phyloP scores from a whole-genome alignment of 2,329 filamentous ascomycete species.

The Colletotrichum cordylinicola region DNA sequence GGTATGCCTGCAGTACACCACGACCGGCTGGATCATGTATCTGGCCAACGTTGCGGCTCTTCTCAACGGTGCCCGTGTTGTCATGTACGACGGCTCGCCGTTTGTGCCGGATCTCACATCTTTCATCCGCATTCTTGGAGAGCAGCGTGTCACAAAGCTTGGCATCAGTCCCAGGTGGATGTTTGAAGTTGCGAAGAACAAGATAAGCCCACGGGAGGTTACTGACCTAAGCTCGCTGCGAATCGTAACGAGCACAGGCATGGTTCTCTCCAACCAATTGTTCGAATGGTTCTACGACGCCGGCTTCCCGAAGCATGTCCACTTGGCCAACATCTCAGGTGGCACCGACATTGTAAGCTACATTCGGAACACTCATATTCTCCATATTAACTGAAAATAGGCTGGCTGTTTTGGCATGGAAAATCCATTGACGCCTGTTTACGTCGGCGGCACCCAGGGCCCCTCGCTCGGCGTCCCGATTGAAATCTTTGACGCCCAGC shows the following conservation, averaged over 20 bases:
- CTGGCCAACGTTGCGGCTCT: conserved; percentile 65
- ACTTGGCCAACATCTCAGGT: conserved; percentile 77
- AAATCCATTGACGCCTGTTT: conserved; percentile 73
- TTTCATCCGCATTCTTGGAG: conserved; percentile 66
- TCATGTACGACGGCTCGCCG: conserved; percentile 86
- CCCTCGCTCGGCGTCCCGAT: conserved; percentile 55
- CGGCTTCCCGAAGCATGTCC: conserved; percentile 70
- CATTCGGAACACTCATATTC: neutral
- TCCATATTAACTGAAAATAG: conserved; percentile 29
- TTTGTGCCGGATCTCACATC: conserved; percentile 72
- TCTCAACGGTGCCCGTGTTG: conserved; percentile 61
- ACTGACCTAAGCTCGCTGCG: conserved; percentile 67
- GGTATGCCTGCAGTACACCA: conserved; percentile 62
- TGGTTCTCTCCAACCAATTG: conserved; percentile 78
- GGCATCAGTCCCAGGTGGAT: conserved; percentile 81
- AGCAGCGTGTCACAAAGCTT: conserved; percentile 73
- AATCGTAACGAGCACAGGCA: conserved; percentile 75
- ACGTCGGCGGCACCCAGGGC: conserved; percentile 60
- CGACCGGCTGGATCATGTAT: conserved; percentile 92
- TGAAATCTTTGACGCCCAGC: conserved; percentile 68
- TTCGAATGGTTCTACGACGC: conserved; percentile 82
- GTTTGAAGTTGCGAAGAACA: conserved; percentile 71
- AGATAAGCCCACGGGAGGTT: conserved; percentile 65
- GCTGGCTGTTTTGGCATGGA: conserved; percentile 66
- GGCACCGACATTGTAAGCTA: conserved; percentile 74